Base-by-base conservation (phyloP, 2,329 filamentous ascomycete genomes). In the Celoporthe dispersa region DNA sequence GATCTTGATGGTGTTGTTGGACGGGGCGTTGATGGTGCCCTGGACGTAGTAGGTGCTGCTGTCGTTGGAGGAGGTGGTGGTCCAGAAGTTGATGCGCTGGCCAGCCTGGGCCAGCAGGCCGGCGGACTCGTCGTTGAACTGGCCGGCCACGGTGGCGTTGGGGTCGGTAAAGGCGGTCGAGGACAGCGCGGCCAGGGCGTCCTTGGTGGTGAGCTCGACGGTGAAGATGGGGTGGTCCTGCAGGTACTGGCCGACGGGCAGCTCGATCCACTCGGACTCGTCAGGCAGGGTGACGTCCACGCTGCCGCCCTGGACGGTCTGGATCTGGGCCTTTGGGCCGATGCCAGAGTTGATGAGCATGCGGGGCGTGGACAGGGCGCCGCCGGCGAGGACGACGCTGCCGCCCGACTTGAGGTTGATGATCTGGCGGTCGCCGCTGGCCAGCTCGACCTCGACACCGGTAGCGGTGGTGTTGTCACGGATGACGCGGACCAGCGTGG, bases 51-150 rank as follows among this genome's bases (percentile, higher is more conserved):
- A 76, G 57, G 77, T 79, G 33, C 75, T 75, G 4, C 82, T 83
- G 39, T 80, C 79, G n/a, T 80, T 79, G 48, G 78, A 79, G 71
- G 80, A 80, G 22, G 83, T 77, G 19, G 79, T 81, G 2, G 82
- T 82, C 83, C 82, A 84, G 80, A 82, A 81, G 79, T 82, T 81
- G 70, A 85, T 76, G 25, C 84, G 79, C 73, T 84, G 83, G n/a
- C 80, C 80, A 2, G 80, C 80, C 74, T 85, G 82, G 3, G 83
- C 78, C 39, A 85, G 77, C 9, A 83, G 75, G 64, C 84, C 84
- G 2, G 74, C 25, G 3, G 70, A 75, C 3, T 77, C 76, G 25
- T 77, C 71, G 16, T 80, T 78, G 69, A 80, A 82, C 11, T 81
- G 74, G 25, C 80, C 78, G 25, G 81, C 41, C 31, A 74, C 69